Evolutionary conservation across 176 grass and related monocot genomes (phyloP), one percentile per base, ranked within the genome.

Genomic region (Zea luxurians): DNA sequence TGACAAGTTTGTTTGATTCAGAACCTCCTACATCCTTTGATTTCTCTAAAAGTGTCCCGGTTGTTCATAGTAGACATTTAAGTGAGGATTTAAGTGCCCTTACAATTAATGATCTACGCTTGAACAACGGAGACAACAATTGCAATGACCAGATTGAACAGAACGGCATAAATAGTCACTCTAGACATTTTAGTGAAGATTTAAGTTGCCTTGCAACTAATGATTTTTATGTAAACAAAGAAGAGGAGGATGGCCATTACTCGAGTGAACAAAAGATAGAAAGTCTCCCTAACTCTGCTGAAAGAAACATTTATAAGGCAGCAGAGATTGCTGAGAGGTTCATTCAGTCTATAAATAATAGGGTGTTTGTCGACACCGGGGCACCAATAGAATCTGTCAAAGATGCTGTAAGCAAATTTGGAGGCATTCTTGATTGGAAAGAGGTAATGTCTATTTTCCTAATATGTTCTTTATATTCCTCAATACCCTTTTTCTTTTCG

Each of bases 371-470:
- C 45, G 96, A 99, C 45, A 89, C 88, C 42, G 47, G 75, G 72
- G 86, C 96, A 64, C 90, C 92, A 8, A 92, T 99, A 49, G 96
- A 92, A 77, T 99, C 96, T 5, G 92, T 95, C 68, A 92, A 87
- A 79, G 90, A 88, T 53, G 92, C 88, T 15, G 92, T 99, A 13
- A 89, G 83, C 71, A 99, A 91, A 79, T 95, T 95, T 61, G 85
- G 96, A 49, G 96, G 96, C 7, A 90, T 91, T 83, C 85, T 87
- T 47, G 92, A 95, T 45, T 87, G 88, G 90, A 92, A 95, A 83
- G 88, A 99, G 90, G 96, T 99, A 60, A 71, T 17, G 4, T 60
- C 6, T 52, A 52, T 48, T 72, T 2, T n/a, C 6, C 5, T 62
- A 35, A 35, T 80, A 35, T 55, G 36, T 53, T 60, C 7, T 54